phyloP scores from a whole-genome alignment of 495 filamentous ascomycete species.

The Bombardia bombarda region DNA sequence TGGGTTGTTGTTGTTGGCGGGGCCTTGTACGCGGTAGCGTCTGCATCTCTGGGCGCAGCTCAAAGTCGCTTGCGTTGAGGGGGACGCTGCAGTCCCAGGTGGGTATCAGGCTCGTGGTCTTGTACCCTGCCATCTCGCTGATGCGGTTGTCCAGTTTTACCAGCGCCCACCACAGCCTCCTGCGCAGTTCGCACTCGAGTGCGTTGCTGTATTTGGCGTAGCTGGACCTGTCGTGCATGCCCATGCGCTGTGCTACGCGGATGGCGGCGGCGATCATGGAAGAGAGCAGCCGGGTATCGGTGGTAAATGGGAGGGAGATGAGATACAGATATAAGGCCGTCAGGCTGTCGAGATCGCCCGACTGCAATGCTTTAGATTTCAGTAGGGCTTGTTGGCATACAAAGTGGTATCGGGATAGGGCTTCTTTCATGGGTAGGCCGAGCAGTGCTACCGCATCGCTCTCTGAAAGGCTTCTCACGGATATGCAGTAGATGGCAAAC shows the following conservation, averaged over 20 bases:
- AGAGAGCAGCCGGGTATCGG: constrained; percentile 45
- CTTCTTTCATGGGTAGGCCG: constrained; percentile 30
- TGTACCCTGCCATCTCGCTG: constrained; percentile 34
- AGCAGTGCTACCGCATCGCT: constrained; percentile 38
- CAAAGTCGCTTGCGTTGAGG: constrained; percentile 49
- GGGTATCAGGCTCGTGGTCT: constrained; percentile 30
- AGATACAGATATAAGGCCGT: constrained; percentile 55
- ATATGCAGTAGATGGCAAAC: constrained; percentile 50
- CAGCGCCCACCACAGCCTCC: constrained; percentile 54
- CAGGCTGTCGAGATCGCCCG: constrained; percentile 45
- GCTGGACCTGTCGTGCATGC: constrained; percentile 39
- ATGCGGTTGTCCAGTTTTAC: constrained; percentile 45
- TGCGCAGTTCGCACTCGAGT: constrained; percentile 51
- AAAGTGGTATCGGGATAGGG: constrained; percentile 40
- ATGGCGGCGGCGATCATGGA: constrained; percentile 46
- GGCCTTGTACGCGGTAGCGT: no score
- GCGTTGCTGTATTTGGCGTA: constrained; percentile 20
- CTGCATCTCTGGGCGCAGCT: constrained; percentile 42
- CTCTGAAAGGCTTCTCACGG: constrained; percentile 34
- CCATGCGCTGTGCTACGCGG: constrained; percentile 48
- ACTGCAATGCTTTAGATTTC: constrained; percentile 36
- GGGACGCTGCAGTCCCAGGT: constrained; percentile 50
- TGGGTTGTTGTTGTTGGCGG: constrained; percentile 29
- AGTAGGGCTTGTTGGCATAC: constrained; percentile 49
- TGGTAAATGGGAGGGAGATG: constrained; percentile 33